phyloP scores from a whole-genome alignment of 345 rosid species.

The Salix dunnii region DNA sequence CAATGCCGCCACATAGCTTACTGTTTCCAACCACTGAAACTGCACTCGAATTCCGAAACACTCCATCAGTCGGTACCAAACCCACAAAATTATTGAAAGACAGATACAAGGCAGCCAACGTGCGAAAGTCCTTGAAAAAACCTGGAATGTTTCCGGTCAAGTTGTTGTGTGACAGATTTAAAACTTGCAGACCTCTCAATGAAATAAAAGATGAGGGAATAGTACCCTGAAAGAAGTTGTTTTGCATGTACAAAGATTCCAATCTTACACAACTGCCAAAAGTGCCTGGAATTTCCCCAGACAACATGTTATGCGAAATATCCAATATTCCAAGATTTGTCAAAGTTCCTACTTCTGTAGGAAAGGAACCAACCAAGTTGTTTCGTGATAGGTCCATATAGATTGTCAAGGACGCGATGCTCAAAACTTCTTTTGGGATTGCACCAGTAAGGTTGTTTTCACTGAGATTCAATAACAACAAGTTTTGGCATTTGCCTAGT shows the following conservation, averaged over 20 bases:
- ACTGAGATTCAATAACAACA: background rate
- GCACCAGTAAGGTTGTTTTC: constrained; percentile 12
- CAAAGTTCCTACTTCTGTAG: constrained; percentile 8
- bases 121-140: background rate
- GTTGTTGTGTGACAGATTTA: constrained; percentile 12
- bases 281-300: constrained; percentile 9
- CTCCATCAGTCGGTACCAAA: constrained; percentile 6
- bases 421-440: constrained; percentile 13
- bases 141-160: constrained; percentile 10
- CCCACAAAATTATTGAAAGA: constrained; percentile 18
- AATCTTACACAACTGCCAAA: constrained; percentile 10
- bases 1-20: constrained; percentile 17
- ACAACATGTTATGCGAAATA: constrained; percentile 9
- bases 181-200: background rate
- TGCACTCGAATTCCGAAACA: constrained; percentile 10
- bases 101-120: background rate
- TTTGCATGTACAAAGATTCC: background rate
- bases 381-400: constrained; percentile 2
- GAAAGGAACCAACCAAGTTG: constrained; percentile 2
- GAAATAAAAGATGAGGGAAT: constrained; percentile 18
- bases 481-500: constrained; percentile 9
- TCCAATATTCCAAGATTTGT: constrained; percentile 6
- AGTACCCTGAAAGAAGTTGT: constrained; percentile 5
- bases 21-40: constrained; percentile 9
- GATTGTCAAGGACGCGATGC: constrained; percentile 9